Base-by-base conservation (phyloP, 2,329 filamentous ascomycete species). In the Aspergillus novofumigatus region DNA sequence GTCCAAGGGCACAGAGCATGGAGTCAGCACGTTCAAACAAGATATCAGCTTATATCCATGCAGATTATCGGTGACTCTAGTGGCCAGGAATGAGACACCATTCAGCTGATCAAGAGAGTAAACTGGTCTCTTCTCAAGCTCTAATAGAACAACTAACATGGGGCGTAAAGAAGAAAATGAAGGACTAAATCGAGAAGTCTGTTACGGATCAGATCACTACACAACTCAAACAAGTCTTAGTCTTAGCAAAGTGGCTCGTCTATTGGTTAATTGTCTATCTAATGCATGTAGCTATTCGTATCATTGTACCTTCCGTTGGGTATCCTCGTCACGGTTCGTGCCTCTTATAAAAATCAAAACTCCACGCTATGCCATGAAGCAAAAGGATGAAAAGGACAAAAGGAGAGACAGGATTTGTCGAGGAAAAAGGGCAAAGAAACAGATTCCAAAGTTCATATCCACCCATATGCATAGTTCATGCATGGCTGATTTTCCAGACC, bases 401-500 rank as follows among this genome's bases (percentile, higher is more conserved):
- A 56, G 32, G 32, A 17, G 32, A 38, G 32, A 38, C 32, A 38
- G 5, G 2, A 7, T 17, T 38, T 38, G 32, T 38, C 32, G 32
- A 35, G 11, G 55, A 29, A 50, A 57, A 48, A 32, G 52, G 17
- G 14, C 14, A 38, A 38, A 35, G 14, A 35, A 35, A 38, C 32
- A 38, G 14, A 17, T 38, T 35, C 32, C 14, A n/a, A 54, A 35
- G 5, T 49, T 64, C 56, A 72, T 53, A 74, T 67, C 69, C 69
- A 72, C 52, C 67, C 69, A 50, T 72, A 72, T 48, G 70, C 69
- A 47, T 73, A 72, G 61, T 58, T 71, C 64, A 71, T 67, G 56
- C 69, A 72, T 6, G 70, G 58, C 44, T 68, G 66, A 49, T 62
- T 65, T 26, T 49, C 61, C 49, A 70, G 57, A 52, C 62, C 65